Conservation (phyloP, 2,329 filamentous ascomycete genomes). For the Phoma sp. region DNA sequence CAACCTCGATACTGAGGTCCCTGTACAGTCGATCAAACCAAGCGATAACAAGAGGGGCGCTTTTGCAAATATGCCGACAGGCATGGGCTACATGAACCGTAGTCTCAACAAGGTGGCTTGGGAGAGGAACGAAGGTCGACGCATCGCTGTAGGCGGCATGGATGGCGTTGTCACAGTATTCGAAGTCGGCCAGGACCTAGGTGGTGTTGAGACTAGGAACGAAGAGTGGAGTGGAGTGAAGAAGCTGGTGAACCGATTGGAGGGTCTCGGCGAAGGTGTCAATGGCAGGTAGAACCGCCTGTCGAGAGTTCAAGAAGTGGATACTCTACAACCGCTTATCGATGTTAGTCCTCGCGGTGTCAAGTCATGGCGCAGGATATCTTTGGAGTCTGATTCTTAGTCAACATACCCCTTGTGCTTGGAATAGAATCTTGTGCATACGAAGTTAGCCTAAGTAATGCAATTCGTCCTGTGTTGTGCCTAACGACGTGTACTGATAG, state of each 20-base stretch:
- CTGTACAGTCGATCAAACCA: constrained; percentile 80
- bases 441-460: not conserved
- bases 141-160: constrained; percentile 88
- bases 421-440: constrained; percentile 1
- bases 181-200: constrained; percentile 82
- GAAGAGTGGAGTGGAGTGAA: constrained; percentile 96
- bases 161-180: constrained; percentile 92
- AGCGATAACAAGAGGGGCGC: constrained; percentile 57
- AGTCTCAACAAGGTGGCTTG: constrained; percentile 94
- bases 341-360: not conserved
- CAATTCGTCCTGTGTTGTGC: too few species aligned
- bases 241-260: constrained; percentile 80
- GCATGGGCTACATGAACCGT: constrained; percentile 72
- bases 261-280: constrained; percentile 51
- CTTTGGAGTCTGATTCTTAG: constrained; percentile 14
- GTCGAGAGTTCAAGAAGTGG: not conserved
- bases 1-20: constrained; percentile 89
- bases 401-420: constrained; percentile 22
- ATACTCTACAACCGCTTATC: not conserved
- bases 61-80: constrained; percentile 47
- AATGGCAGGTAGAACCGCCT: constrained; percentile 32
- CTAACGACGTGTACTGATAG: too few species aligned
- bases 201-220: constrained; percentile 83
- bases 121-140: constrained; percentile 88
- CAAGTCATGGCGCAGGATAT: not conserved